Conservation (phyloP, 441 rosid species). For the Dalechampia spathulata region DNA sequence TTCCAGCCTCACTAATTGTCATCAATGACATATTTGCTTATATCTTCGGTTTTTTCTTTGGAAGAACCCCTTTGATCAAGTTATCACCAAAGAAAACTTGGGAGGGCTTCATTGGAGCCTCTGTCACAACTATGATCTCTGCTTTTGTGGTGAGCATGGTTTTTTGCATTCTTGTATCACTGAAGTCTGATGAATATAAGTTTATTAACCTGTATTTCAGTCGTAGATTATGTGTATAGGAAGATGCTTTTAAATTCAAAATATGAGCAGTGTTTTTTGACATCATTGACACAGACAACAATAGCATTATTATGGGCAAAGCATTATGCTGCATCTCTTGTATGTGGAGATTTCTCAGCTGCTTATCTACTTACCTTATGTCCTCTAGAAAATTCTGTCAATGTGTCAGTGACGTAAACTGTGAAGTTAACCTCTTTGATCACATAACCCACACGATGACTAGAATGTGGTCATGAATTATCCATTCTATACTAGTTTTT, state of each 20-base stretch:
- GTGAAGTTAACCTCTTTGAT: neutral
- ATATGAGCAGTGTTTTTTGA: neutral
- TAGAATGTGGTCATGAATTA: neutral
- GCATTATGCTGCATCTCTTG: neutral
- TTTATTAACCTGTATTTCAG: neutral
- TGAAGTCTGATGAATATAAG: neutral
- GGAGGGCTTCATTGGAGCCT: constrained; percentile 94
- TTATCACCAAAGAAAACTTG: constrained; percentile 94
- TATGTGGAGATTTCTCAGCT: neutral
- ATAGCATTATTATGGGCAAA: neutral
- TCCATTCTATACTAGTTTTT: neutral
- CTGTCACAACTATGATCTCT: constrained; percentile 67
- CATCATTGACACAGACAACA: neutral
- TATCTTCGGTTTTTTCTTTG: constrained; percentile 84
- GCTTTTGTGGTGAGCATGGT: constrained; percentile 59
- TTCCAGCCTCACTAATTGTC: constrained; percentile 81
- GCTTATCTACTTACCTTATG: neutral
- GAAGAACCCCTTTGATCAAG: constrained; percentile 87
- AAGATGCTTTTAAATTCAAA: neutral
- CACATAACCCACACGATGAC: neutral
- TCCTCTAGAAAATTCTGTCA: neutral
- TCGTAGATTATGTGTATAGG: neutral
- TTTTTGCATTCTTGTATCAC: neutral
- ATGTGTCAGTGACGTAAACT: too few relatives aligned
- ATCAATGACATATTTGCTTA: constrained; percentile 79